phyloP scores from a whole-genome alignment of 805 yeast genomes.

The Starmera pachycereana region DNA sequence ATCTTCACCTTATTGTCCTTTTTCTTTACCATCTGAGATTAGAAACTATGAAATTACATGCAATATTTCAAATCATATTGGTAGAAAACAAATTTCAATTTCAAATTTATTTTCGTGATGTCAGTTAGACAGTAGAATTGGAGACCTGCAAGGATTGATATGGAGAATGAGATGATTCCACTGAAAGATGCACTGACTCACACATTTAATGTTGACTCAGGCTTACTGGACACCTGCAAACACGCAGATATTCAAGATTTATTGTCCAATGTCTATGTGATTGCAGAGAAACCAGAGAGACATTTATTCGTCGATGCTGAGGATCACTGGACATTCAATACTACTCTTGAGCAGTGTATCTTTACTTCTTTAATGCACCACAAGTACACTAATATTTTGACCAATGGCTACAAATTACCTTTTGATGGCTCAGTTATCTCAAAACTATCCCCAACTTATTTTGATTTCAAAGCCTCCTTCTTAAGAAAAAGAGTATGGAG shows the following conservation, averaged over 20 bases:
- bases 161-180: not conserved
- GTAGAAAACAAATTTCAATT: not conserved
- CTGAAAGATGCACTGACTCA: not conserved
- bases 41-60: not conserved
- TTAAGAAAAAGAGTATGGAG: constrained; percentile 38
- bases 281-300: not conserved
- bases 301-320: not conserved
- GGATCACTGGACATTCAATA: constrained; percentile 14
- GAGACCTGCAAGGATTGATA: not conserved
- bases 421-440: constrained; percentile 17
- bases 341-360: constrained; percentile 33
- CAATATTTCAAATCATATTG: no score
- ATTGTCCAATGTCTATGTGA: not conserved
- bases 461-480: constrained; percentile 27
- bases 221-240: not conserved
- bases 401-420: constrained; percentile 33
- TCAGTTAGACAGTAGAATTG: not conserved
- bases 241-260: not conserved
- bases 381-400: constrained; percentile 27
- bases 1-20: constrained; percentile 24
- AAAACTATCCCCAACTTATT: constrained; percentile 20
- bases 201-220: not conserved
- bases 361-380: constrained; percentile 17
- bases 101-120: not conserved
- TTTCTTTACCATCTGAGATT: constrained; percentile 26